Conservation (phyloP, 1,284 basidiomycete genomes). For the Apiotrichum porosum region DNA sequence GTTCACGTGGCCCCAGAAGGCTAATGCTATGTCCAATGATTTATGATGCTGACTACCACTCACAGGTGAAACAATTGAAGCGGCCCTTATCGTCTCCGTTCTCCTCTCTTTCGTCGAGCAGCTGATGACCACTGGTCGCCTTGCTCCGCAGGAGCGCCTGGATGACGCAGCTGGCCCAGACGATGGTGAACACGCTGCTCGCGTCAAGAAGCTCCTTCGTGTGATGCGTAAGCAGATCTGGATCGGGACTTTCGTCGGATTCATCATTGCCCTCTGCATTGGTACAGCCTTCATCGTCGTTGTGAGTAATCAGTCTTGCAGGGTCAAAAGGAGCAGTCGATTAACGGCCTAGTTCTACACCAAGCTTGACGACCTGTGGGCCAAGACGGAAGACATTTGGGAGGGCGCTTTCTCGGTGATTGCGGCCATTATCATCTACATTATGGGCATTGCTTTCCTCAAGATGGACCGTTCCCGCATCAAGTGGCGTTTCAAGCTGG, state of each 20-base stretch:
- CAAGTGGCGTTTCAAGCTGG: slow-evolving; percentile 84
- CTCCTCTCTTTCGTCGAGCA: slow-evolving; percentile 50
- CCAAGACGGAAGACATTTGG: slow-evolving; percentile 48
- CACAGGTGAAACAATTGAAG: slow-evolving; percentile 47
- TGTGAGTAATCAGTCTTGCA: slow-evolving; percentile 26
- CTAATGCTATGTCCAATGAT: too few species aligned
- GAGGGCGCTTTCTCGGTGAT: slow-evolving; percentile 74
- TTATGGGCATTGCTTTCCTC: slow-evolving; percentile 73
- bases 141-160: slow-evolving; percentile 13
- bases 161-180: slow-evolving; percentile 4
- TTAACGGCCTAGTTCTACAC: slow-evolving; percentile 49
- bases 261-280: slow-evolving; percentile 68
- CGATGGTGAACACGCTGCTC: background rate
- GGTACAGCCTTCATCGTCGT: slow-evolving; percentile 52
- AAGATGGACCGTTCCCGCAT: slow-evolving; percentile 62
- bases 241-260: slow-evolving; percentile 63
- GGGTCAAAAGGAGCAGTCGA: too few species aligned
- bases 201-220: slow-evolving; percentile 30
- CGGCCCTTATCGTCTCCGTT: slow-evolving; percentile 48
- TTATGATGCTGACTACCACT: background rate
- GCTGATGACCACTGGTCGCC: slow-evolving; percentile 42
- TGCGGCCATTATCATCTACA: slow-evolving; percentile 73
- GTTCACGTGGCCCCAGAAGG: too few species aligned
- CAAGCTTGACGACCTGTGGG: slow-evolving; percentile 54
- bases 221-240: slow-evolving; percentile 62